phyloP scores from a whole-genome alignment of 805 yeast species.

The Trichomonascus vanleenenianus region DNA sequence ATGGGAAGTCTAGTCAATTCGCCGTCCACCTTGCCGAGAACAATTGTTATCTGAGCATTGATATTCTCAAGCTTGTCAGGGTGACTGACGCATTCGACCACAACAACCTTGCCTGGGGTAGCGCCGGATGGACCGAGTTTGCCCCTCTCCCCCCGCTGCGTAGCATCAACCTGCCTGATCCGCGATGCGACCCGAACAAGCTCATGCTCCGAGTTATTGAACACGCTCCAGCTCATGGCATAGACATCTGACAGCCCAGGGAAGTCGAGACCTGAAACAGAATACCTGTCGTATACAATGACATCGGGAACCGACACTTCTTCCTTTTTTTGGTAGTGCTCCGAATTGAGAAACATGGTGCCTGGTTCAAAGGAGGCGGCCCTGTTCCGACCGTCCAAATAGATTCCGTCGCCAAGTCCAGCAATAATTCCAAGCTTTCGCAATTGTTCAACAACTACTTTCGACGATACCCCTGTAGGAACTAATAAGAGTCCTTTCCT shows the following conservation, averaged over 20 bases:
- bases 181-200: background rate
- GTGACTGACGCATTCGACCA: background rate
- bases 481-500: background rate
- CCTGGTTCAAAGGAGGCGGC: background rate
- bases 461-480: background rate
- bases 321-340: background rate
- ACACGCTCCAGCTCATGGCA: background rate
- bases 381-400: background rate
- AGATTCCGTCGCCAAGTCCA: background rate
- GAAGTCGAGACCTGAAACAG: background rate
- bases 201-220: background rate
- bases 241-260: conserved; percentile 1
- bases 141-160: background rate
- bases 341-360: background rate
- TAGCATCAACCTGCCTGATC: background rate
- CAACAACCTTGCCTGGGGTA: background rate
- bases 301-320: background rate
- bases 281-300: background rate
- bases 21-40: background rate
- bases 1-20: background rate
- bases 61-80: background rate
- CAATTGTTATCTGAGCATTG: background rate
- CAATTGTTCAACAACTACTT: background rate
- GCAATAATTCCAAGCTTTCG: background rate
- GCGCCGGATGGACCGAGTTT: background rate